These are phyloP conservation scores for Diaporthe destruens DNA, from an alignment of 2,329 filamentous ascomycete species.

Conservation along the genomic window DNA sequence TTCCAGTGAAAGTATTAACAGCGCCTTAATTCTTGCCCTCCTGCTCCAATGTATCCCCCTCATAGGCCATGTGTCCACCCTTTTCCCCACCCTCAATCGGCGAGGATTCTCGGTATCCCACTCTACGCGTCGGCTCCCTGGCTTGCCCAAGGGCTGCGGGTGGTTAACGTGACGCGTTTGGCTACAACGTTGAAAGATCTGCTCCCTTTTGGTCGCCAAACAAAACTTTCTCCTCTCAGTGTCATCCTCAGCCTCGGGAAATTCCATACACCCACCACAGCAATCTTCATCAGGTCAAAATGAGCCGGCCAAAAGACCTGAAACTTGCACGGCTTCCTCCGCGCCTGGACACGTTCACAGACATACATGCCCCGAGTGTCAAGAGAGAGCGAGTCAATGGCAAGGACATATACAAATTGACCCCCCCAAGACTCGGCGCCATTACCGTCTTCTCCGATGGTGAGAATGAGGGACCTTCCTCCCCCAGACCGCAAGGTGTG, in stretches of 20 bases:
- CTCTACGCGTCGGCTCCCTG: conserved; percentile 25
- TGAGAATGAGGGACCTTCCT: neutral
- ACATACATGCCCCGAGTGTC: conserved; percentile 19
- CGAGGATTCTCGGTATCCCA: neutral
- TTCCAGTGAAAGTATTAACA: conserved; percentile 20
- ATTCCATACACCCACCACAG: neutral
- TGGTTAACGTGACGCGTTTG: conserved; percentile 15
- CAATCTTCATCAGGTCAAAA: neutral
- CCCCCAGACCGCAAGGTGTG: neutral
- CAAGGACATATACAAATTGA: neutral
- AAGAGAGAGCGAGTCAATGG: conserved; percentile 16
- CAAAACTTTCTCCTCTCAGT: neutral
- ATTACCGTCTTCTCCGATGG: conserved; percentile 8
- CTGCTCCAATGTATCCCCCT: neutral
- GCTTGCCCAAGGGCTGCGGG: neutral
- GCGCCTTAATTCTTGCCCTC: neutral
- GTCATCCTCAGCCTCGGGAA: conserved; percentile 1
- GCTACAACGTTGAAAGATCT: neutral
- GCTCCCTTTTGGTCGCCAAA: neutral
- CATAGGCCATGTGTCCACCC: neutral
- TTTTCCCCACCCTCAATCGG: neutral
- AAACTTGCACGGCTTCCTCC: neutral
- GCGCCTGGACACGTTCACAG: conserved; percentile 6
- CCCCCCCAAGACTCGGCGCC: neutral
- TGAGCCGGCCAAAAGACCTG: neutral